Evolutionary conservation across 2,329 filamentous ascomycete species (phyloP).

Genomic region (Epicoccum nigrum): DNA sequence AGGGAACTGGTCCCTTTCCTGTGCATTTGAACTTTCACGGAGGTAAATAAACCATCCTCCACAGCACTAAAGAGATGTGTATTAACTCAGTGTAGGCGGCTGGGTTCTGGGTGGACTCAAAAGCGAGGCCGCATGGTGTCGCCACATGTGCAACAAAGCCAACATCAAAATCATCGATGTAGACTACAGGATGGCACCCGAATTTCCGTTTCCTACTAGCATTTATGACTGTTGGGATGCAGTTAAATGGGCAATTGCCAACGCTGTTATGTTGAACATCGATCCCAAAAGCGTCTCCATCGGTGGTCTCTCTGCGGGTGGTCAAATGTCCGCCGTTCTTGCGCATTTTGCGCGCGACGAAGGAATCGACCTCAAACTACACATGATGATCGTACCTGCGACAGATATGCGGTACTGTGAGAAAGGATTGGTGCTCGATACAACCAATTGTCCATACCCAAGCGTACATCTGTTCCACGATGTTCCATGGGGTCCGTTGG

Average conservation of each 20-base stretch:
- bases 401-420: slow-evolving; percentile 22
- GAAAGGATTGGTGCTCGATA: slow-evolving; percentile 12
- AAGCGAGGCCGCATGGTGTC: slow-evolving; percentile 22
- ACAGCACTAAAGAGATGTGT: neutral
- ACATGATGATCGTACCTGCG: slow-evolving; percentile 23
- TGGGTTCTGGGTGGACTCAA: slow-evolving; percentile 21
- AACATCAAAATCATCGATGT: slow-evolving; percentile 44
- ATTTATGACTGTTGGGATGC: slow-evolving; percentile 58
- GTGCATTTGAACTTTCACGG: slow-evolving; percentile 19
- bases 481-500: slow-evolving; percentile 23
- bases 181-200: slow-evolving; percentile 60
- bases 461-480: slow-evolving; percentile 22
- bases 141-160: slow-evolving; percentile 19
- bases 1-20: slow-evolving; percentile 16
- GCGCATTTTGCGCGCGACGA: slow-evolving; percentile 24
- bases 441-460: slow-evolving; percentile 16
- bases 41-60: neutral
- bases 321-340: slow-evolving; percentile 30
- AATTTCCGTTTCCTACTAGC: slow-evolving; percentile 56
- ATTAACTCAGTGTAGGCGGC: slow-evolving; percentile 6
- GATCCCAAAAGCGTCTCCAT: slow-evolving; percentile 44
- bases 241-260: slow-evolving; percentile 45
- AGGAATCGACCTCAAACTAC: slow-evolving; percentile 18
- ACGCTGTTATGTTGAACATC: slow-evolving; percentile 22
- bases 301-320: slow-evolving; percentile 57